Evolutionary conservation across 306 rosid species (phyloP), one percentile per base, ranked within the genome.

Genomic region (Ormosia semicastrata): DNA sequence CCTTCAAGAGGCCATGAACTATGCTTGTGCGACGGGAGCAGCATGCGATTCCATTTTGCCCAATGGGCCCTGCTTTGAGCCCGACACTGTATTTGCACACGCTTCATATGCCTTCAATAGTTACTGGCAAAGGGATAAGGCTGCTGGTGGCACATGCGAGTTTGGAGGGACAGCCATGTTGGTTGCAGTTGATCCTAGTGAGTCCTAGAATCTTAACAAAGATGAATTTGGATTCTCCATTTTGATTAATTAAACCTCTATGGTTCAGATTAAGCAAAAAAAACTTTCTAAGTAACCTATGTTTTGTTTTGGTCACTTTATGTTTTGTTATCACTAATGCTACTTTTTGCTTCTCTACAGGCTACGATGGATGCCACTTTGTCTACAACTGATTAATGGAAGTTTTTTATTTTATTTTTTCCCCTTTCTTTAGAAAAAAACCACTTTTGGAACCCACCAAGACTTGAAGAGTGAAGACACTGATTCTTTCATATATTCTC

Each of bases 61-160:
- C 44, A 80, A 60, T 52, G 98, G 99, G 33, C 37, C 87, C 0
- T 95, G 99, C 87, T 95, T 79, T 74, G n/a, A 88, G 75, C 99
- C 99, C 59, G 12, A 91, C 34, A 79, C 89, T 9, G 39, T 91
- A 32, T 67, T 68, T 39, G 94, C 99, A 40, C 99, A 93, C 47
- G 98, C 99, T 43, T 95, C 99, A 3, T 95, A 81, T 7, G 98
- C 97, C 54, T 96, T 93, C 89, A 96, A 95, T 78, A 93, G 94
- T 53, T 93, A 85, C 6, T 96, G 99, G 99, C 99, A 96, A 69
- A 86, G 85, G 77, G 87, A 86, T 24, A 96, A 84, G 81, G 91
- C 46, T 9, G 89, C 90, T 4, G 99, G 99, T 62, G 97, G 92
- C 82, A 82, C 82, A 0, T 96, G 99, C 3, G 93, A 87, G 4